Percentiles rank a stretch among this genome's conserved stretches.
Evolutionary conservation across 176 grass and related monocot species (phyloP).

Genomic region (Raddia guianensis): DNA sequence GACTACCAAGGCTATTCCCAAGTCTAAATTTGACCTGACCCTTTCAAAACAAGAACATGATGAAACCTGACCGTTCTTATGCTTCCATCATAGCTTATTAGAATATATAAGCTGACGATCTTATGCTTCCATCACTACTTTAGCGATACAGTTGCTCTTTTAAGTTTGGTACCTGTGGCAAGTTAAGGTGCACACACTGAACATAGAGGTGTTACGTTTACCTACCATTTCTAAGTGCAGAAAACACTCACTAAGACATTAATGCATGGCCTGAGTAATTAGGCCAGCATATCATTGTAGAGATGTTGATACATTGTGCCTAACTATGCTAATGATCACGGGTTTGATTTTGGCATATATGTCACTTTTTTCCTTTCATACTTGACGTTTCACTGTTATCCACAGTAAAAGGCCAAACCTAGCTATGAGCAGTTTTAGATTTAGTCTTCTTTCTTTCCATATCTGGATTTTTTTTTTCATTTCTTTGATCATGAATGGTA

Average conservation of each 20-base stretch:
- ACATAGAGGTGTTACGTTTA: constrained; percentile 42
- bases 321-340: neutral
- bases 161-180: constrained; percentile 25
- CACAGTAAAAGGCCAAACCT: constrained; percentile 6
- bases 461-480: constrained; percentile 8
- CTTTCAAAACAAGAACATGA: neutral
- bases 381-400: constrained; percentile 18
- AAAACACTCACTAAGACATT: constrained; percentile 30
- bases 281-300: constrained; percentile 7
- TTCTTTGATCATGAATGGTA: neutral
- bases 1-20: neutral
- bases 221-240: constrained; percentile 39
- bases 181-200: constrained; percentile 30
- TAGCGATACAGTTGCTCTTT: neutral
- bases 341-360: neutral
- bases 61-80: constrained; percentile 3
- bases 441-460: neutral
- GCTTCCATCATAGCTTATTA: constrained; percentile 28
- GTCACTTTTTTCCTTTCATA: neutral
- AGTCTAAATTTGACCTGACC: constrained; percentile 4
- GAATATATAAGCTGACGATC: constrained; percentile 19
- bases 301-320: constrained; percentile 14
- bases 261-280: constrained; percentile 33
- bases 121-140: constrained; percentile 24
- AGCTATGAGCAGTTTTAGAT: neutral